phyloP scores from a whole-genome alignment of 2,329 filamentous ascomycete species.

The Blastomyces parvus region DNA sequence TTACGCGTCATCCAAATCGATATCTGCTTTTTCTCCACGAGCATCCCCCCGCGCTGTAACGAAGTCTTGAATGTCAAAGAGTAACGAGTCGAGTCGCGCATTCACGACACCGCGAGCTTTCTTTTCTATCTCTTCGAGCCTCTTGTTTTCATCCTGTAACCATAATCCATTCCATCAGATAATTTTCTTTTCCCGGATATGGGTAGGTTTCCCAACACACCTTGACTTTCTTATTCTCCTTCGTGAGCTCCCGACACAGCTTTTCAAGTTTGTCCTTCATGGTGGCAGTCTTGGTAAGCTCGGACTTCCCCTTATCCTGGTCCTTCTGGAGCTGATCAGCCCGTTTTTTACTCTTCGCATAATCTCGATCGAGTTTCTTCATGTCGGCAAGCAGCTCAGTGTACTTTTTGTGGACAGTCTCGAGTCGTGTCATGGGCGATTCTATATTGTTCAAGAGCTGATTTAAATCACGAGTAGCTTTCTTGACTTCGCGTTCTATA shows the following conservation, averaged over 20 bases:
- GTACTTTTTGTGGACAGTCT: slow-evolving; percentile 81
- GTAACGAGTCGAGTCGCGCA: slow-evolving; percentile 67
- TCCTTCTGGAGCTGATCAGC: slow-evolving; percentile 94
- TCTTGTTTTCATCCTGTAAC: slow-evolving; percentile 77
- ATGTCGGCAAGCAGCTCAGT: slow-evolving; percentile 87
- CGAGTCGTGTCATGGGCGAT: slow-evolving; percentile 83
- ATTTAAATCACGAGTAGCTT: slow-evolving; percentile 82
- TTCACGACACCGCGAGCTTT: slow-evolving; percentile 75
- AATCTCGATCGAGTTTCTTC: slow-evolving; percentile 90
- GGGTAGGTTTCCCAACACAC: slow-evolving; percentile 39
- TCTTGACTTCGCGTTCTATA: slow-evolving; percentile 84
- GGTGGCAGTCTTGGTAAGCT: slow-evolving; percentile 79
- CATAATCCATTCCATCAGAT: slow-evolving; percentile 7
- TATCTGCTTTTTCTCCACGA: slow-evolving; percentile 68
- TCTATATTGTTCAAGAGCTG: slow-evolving; percentile 80
- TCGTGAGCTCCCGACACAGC: slow-evolving; percentile 82
- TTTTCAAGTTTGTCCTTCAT: slow-evolving; percentile 97
- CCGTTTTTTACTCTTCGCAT: slow-evolving; percentile 90
- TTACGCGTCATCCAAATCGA: slow-evolving; percentile 83
- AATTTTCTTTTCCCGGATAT: slow-evolving; percentile 11
- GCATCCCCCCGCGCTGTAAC: slow-evolving; percentile 80
- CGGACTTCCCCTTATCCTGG: slow-evolving; percentile 78
- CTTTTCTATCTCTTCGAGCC: slow-evolving; percentile 75
- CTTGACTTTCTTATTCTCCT: slow-evolving; percentile 98
- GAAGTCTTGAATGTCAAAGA: slow-evolving; percentile 78